Percentiles rank a stretch among this genome's conserved stretches.
These are phyloP conservation scores for Vitis hybrid DNA, from an alignment of 177 flowering plant species.

Conservation along the genomic window DNA sequence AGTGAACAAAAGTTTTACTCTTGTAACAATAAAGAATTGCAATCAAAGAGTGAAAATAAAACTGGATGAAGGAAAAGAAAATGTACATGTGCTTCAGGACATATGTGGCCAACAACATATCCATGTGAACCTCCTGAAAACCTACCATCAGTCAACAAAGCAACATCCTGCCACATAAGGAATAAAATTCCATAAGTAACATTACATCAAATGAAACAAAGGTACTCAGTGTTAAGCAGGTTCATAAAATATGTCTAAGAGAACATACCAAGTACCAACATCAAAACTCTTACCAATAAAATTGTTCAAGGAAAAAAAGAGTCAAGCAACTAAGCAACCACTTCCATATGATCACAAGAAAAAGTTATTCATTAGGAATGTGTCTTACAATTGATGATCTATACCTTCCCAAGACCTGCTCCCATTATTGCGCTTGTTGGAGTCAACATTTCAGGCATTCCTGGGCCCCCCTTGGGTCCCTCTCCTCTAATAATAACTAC, in stretches of 20 bases:
- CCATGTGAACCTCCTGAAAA: conserved; percentile 99
- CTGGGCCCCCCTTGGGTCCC: conserved; percentile 99
- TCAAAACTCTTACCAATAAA: background rate
- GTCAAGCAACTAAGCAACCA: background rate
- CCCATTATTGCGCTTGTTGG: conserved; percentile 99
- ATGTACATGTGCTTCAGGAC: conserved; percentile 95
- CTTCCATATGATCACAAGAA: background rate
- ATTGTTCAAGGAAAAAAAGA: background rate
- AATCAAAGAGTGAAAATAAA: background rate
- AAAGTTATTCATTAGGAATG: background rate
- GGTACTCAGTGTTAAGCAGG: too few relatives aligned
- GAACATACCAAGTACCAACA: background rate
- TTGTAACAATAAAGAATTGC: too few relatives aligned
- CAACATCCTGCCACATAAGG: conserved; percentile 66
- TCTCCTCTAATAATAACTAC: conserved; percentile 95
- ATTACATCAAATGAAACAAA: background rate
- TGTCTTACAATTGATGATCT: background rate
- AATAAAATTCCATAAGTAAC: background rate
- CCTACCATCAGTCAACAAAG: conserved; percentile 93
- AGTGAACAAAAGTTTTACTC: too few relatives aligned
- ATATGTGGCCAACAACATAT: conserved; percentile 92
- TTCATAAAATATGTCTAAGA: background rate
- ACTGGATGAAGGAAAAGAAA: background rate
- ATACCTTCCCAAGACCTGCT: conserved; percentile 99
- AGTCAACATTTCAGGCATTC: conserved; percentile 99